Conservation (phyloP, 176 grass and related monocot genomes). For the Carex scoparia region DNA sequence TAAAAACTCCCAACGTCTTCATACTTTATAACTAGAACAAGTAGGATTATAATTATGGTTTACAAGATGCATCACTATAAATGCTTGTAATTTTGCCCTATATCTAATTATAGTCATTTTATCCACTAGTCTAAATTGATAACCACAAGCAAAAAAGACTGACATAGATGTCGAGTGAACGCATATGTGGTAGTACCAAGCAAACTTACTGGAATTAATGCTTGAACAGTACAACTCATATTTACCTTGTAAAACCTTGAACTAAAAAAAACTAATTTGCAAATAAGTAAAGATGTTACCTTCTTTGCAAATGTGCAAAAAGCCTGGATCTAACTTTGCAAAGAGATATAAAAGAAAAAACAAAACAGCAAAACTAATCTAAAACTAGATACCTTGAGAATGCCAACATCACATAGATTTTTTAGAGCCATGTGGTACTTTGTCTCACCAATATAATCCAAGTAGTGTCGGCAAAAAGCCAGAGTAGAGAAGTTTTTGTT, state of each 20-base stretch:
- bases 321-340: background rate
- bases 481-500: constrained; percentile 90
- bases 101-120: background rate
- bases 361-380: background rate
- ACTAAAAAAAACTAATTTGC: background rate
- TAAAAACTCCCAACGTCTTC: background rate
- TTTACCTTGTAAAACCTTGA: background rate
- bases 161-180: too few relatives aligned
- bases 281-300: background rate
- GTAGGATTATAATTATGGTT: background rate
- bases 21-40: background rate
- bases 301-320: background rate
- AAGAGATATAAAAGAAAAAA: background rate
- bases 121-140: too few relatives aligned
- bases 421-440: constrained; percentile 94
- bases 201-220: background rate
- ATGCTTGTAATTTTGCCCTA: background rate
- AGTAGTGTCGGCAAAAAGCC: constrained; percentile 74
- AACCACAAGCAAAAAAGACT: too few relatives aligned
- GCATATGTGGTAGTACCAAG: background rate
- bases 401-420: constrained; percentile 70
- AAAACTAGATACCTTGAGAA: constrained; percentile 50
- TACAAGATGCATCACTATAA: background rate
- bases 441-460: constrained; percentile 76
- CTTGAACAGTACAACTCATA: background rate